Conservation (phyloP, 2,329 filamentous ascomycete species). For the Aspergillus caelatus region DNA sequence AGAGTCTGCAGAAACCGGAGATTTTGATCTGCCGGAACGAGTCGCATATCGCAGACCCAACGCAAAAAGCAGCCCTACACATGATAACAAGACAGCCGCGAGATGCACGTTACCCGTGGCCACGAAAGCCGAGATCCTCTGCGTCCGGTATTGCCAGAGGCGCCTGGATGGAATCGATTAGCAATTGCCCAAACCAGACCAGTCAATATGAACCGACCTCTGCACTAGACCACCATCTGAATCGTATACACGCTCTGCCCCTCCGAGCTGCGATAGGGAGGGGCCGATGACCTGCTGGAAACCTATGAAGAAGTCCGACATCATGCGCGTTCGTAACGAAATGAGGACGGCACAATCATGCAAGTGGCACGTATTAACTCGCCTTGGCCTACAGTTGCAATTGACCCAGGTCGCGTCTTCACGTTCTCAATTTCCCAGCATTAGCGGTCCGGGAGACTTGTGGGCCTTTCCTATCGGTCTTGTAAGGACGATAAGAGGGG, state of each 20-base stretch:
- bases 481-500: neutral
- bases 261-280: neutral
- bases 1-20: slow-evolving; percentile 2
- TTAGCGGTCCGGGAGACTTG: too few relatives aligned
- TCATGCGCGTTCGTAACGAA: neutral
- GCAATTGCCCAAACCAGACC: neutral
- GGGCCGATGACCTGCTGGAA: slow-evolving; percentile 8
- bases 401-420: neutral
- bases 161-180: slow-evolving; percentile 6
- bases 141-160: slow-evolving; percentile 28
- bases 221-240: neutral
- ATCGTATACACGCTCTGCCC: neutral
- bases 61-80: slow-evolving; percentile 19
- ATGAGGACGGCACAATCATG: neutral
- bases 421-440: neutral
- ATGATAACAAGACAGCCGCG: slow-evolving; percentile 22
- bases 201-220: neutral
- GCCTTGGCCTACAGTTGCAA: neutral
- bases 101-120: slow-evolving; percentile 28
- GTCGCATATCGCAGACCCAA: slow-evolving; percentile 13
- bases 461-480: neutral
- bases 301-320: slow-evolving; percentile 4
- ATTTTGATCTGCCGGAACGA: slow-evolving; percentile 11
- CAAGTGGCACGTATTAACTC: neutral
- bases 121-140: slow-evolving; percentile 26